Evolutionary conservation across 371 early-diverging fungal species (phyloP).

Genomic region (Fennellomyces sp.): DNA sequence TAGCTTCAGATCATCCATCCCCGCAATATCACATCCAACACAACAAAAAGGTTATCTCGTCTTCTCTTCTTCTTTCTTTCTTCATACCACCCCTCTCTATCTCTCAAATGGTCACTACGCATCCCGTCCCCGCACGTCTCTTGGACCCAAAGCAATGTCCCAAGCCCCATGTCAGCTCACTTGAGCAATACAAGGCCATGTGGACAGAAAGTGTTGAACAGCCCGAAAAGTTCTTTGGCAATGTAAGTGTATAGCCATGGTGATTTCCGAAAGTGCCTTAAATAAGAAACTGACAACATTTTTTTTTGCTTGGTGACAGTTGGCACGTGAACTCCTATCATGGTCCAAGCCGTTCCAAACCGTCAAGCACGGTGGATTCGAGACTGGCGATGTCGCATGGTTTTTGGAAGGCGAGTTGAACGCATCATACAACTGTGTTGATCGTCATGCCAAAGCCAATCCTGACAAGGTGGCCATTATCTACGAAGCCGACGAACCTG

Average conservation of each 20-base stretch:
- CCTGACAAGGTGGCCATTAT: constrained; percentile 84
- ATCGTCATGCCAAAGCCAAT: constrained; percentile 82
- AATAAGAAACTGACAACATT: background rate
- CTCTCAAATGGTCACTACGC: constrained; percentile 16
- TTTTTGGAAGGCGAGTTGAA: constrained; percentile 95
- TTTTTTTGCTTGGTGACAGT: constrained; percentile 34
- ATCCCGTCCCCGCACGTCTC: constrained; percentile 61
- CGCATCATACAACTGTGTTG: constrained; percentile 96
- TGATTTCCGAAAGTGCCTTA: background rate
- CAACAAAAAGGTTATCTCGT: background rate
- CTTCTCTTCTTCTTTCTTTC: background rate
- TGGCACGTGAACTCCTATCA: constrained; percentile 71
- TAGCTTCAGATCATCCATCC: too few relatives aligned
- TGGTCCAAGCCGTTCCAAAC: constrained; percentile 83
- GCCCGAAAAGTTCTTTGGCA: constrained; percentile 49
- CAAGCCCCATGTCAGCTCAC: constrained; percentile 71
- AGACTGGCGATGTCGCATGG: constrained; percentile 87
- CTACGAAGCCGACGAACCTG: constrained; percentile 91
- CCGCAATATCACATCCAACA: too few relatives aligned
- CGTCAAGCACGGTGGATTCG: constrained; percentile 66
- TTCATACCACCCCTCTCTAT: constrained; percentile 5
- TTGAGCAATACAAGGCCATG: constrained; percentile 79
- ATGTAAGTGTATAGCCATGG: constrained; percentile 1
- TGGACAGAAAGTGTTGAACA: constrained; percentile 80
- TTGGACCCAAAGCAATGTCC: constrained; percentile 49